Conservation (phyloP, 441 rosid species). For the Hura crepitans region DNA sequence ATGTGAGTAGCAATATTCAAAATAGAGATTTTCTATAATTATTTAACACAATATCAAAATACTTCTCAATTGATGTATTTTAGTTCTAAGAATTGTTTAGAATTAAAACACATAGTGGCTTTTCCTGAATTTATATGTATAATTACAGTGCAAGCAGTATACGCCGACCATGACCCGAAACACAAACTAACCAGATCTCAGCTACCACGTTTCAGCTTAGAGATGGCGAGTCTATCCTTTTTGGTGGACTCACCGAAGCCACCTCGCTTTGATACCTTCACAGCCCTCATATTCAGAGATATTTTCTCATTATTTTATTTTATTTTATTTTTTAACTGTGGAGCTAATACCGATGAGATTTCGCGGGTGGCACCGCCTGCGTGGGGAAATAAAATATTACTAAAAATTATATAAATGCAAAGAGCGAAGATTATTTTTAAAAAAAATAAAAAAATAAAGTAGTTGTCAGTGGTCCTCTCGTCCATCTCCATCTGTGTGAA, state of each 20-base stretch:
- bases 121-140: no score
- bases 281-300: background rate
- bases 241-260: background rate
- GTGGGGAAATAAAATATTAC: slow-evolving; percentile 6
- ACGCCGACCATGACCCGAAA: slow-evolving; percentile 18
- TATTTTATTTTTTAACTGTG: background rate
- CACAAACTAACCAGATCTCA: background rate
- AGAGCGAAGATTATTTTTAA: background rate
- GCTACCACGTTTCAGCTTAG: background rate
- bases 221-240: background rate
- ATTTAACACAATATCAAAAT: no score
- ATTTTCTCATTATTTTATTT: background rate
- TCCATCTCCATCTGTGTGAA: background rate
- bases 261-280: background rate
- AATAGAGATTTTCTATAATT: no score
- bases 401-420: background rate
- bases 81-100: no score
- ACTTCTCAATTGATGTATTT: no score
- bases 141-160: no score
- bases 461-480: background rate
- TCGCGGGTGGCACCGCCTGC: slow-evolving; percentile 27
- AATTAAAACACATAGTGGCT: no score
- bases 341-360: slow-evolving; percentile 13
- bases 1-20: no score
- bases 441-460: background rate